phyloP scores from a whole-genome alignment of 306 rosid genomes.

The Lathyrus oleraceus region DNA sequence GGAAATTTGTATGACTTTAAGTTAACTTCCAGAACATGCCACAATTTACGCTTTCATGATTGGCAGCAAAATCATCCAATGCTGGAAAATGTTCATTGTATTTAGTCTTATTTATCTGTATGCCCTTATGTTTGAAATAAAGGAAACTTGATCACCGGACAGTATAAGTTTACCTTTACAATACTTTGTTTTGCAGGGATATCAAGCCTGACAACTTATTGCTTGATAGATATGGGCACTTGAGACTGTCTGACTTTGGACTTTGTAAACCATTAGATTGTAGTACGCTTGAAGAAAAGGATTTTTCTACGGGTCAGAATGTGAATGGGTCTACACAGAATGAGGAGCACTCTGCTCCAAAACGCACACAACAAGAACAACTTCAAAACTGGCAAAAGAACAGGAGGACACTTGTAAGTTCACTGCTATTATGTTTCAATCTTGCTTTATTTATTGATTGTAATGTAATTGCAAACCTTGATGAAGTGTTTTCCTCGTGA shows the following conservation, averaged over 20 bases:
- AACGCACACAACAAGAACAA: constrained; percentile 93
- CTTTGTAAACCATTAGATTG: constrained; percentile 97
- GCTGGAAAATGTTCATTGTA: constrained; percentile 31
- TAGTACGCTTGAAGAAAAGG: constrained; percentile 76
- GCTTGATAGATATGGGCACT: constrained; percentile 91
- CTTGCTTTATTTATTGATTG: constrained; percentile 20
- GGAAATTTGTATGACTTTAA: constrained; percentile 3
- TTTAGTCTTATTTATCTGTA: background rate
- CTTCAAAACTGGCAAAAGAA: constrained; percentile 95
- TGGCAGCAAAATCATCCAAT: constrained; percentile 32
- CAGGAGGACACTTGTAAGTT: constrained; percentile 90
- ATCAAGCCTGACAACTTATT: constrained; percentile 96
- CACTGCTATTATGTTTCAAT: constrained; percentile 22
- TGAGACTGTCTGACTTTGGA: constrained; percentile 96
- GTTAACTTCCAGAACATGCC: constrained; percentile 20
- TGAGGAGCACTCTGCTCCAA: constrained; percentile 66
- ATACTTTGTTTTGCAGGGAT: constrained; percentile 66
- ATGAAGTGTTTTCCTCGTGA: constrained; percentile 11
- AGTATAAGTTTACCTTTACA: constrained; percentile 21
- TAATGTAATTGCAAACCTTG: constrained; percentile 21
- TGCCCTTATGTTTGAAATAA: constrained; percentile 16
- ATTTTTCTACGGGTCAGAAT: constrained; percentile 63
- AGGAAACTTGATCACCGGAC: constrained; percentile 14
- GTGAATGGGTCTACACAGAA: constrained; percentile 60
- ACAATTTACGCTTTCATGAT: constrained; percentile 26